Evolutionary conservation across 768 basidiomycete genomes (phyloP).

Genomic region (Nidula microcarpa): DNA sequence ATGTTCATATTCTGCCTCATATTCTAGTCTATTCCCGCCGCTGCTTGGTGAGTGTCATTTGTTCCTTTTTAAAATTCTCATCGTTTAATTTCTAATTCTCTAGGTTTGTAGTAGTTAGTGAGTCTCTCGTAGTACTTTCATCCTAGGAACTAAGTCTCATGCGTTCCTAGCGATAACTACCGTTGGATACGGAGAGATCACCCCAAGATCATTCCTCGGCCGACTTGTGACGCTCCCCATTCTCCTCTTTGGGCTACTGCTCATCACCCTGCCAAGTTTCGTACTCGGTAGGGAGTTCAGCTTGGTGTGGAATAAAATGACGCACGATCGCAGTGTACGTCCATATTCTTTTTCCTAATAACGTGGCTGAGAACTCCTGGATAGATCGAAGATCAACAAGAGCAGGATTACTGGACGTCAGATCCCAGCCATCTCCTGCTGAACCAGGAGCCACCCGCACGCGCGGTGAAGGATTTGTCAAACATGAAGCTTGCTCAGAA

Average conservation of each 20-base stretch:
- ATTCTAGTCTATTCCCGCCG: slow-evolving; percentile 33
- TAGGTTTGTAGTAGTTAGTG: slow-evolving; percentile 77
- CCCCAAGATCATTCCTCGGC: slow-evolving; percentile 84
- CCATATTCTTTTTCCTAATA: background rate
- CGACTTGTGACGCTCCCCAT: slow-evolving; percentile 83
- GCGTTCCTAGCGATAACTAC: slow-evolving; percentile 69
- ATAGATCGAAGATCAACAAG: slow-evolving; percentile 10
- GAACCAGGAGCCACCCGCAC: slow-evolving; percentile 6
- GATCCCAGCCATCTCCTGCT: slow-evolving; percentile 9
- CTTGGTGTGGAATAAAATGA: slow-evolving; percentile 85
- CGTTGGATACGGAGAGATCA: slow-evolving; percentile 90
- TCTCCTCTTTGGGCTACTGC: slow-evolving; percentile 80
- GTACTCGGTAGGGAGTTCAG: slow-evolving; percentile 92
- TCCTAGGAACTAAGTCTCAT: background rate
- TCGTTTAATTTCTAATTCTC: background rate
- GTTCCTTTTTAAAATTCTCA: background rate
- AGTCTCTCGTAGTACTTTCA: slow-evolving; percentile 25
- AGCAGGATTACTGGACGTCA: slow-evolving; percentile 8
- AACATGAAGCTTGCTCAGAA: slow-evolving; percentile 64
- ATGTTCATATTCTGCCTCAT: no score
- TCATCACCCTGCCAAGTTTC: slow-evolving; percentile 89
- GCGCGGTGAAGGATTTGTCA: slow-evolving; percentile 37
- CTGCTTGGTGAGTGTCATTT: slow-evolving; percentile 55
- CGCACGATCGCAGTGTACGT: slow-evolving; percentile 18
- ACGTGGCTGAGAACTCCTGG: background rate